phyloP scores from a whole-genome alignment of 345 rosid species.

The Linum trigynum region DNA sequence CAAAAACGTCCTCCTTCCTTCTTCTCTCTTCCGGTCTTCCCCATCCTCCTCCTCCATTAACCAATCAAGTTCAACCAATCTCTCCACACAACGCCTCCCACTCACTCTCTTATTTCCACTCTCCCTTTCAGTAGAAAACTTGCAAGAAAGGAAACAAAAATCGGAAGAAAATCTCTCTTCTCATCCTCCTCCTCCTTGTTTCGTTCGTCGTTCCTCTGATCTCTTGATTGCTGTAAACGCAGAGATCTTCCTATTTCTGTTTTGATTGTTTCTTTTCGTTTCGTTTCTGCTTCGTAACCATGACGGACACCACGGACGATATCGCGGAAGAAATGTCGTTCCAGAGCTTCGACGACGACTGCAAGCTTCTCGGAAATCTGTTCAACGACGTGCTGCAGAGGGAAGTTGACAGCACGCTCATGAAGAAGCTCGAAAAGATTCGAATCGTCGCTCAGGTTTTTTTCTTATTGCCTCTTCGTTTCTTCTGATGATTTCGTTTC shows the following conservation, averaged over 20 bases:
- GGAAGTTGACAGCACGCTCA: conserved; percentile 54
- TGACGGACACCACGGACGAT: conserved; percentile 97
- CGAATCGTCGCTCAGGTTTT: conserved; percentile 75
- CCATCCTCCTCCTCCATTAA: not conserved
- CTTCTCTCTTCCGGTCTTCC: not conserved
- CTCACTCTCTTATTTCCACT: not conserved
- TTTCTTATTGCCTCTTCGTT: not conserved
- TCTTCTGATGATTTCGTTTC: not conserved
- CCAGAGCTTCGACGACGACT: conserved; percentile 88
- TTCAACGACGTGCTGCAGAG: conserved; percentile 76
- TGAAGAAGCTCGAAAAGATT: conserved; percentile 65
- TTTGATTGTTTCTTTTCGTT: not conserved
- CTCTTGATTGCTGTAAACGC: not conserved
- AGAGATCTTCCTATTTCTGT: not conserved
- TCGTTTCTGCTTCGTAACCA: conserved; percentile 6
- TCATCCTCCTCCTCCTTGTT: not conserved
- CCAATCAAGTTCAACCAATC: not conserved
- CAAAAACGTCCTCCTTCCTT: not conserved
- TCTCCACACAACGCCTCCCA: not conserved
- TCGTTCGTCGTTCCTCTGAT: not conserved
- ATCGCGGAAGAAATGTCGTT: conserved; percentile 89
- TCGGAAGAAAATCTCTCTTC: not conserved
- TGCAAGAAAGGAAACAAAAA: no score
- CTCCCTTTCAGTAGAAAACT: no score
- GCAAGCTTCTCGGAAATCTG: conserved; percentile 79